Percentiles rank a stretch among this genome's conserved stretches.
Evolutionary conservation across 495 filamentous ascomycete genomes (phyloP).

Genomic region (Penicillium coprophilum): DNA sequence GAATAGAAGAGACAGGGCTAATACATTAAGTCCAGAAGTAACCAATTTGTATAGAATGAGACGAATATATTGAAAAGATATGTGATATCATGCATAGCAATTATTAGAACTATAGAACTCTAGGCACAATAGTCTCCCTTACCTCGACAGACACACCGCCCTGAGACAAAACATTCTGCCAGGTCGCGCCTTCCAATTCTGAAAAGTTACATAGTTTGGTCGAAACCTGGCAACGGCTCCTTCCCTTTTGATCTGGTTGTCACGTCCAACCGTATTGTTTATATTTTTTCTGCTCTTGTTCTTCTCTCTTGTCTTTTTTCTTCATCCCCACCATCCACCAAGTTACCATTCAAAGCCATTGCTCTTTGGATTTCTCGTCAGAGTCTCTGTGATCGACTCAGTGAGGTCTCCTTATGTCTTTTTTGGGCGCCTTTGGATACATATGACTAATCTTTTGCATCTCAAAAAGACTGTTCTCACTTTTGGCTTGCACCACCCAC

Average conservation of each 20-base stretch:
- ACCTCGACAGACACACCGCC: not conserved
- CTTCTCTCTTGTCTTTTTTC: not conserved
- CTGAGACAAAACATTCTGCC: slow-evolving; percentile 3
- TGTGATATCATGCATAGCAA: not conserved
- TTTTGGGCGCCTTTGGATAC: not conserved
- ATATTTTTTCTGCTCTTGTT: not conserved
- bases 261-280: slow-evolving; percentile 1
- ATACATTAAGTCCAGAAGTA: not conserved
- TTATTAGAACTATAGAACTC: not conserved
- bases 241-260: not conserved
- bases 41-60: not conserved
- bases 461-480: not conserved
- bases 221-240: slow-evolving; percentile 6
- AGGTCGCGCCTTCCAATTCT: slow-evolving; percentile 3
- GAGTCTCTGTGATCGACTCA: slow-evolving; percentile 5
- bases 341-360: not conserved
- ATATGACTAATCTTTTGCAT: not conserved
- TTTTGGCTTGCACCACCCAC: not conserved
- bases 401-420: not conserved
- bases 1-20: not conserved
- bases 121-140: not conserved
- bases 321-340: not conserved
- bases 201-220: slow-evolving; percentile 7
- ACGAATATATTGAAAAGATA: not conserved
- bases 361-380: not conserved